A percentile compares a stretch with the other conserved stretches of the same genome.
Evolutionary conservation across 225 moss, liverwort and hornwort genomes (phyloP).

Genomic region (Ulota crispa): DNA sequence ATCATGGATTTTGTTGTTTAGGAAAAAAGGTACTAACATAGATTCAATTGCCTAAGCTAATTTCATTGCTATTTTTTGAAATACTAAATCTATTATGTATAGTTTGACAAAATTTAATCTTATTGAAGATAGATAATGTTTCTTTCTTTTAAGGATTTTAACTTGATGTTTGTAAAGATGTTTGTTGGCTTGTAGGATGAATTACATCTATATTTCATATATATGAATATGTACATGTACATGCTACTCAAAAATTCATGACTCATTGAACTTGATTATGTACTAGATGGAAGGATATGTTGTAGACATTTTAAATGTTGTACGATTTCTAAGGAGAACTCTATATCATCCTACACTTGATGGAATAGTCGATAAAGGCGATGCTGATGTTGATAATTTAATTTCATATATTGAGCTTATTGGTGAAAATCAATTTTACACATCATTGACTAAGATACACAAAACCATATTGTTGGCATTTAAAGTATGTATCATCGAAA

Average conservation of each 20-base stretch:
- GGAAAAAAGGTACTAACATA: too few species aligned
- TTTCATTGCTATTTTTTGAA: too few species aligned
- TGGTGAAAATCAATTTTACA: slow-evolving; percentile 70
- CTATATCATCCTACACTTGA: slow-evolving; percentile 72
- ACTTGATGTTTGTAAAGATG: not conserved
- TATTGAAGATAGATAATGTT: too few species aligned
- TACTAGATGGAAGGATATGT: slow-evolving; percentile 67
- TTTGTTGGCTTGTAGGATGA: too few species aligned
- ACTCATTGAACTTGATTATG: not conserved
- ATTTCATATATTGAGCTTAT: slow-evolving; percentile 78
- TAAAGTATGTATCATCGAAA: slow-evolving; percentile 29
- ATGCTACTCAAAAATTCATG: not conserved
- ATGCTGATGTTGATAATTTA: slow-evolving; percentile 62
- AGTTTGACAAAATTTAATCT: too few species aligned
- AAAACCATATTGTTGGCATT: slow-evolving; percentile 56
- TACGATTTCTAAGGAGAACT: slow-evolving; percentile 46
- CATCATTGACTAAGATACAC: slow-evolving; percentile 49
- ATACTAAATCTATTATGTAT: too few species aligned
- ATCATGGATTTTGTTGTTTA: too few species aligned
- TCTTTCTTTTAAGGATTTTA: not conserved
- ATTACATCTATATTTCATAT: too few species aligned
- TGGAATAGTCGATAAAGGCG: slow-evolving; percentile 70
- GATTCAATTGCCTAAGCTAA: too few species aligned
- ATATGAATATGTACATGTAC: too few species aligned
- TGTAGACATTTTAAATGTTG: slow-evolving; percentile 51